These are phyloP conservation scores for Alternaria panax DNA, from an alignment of 2,329 filamentous ascomycete species.

Conservation along the genomic window DNA sequence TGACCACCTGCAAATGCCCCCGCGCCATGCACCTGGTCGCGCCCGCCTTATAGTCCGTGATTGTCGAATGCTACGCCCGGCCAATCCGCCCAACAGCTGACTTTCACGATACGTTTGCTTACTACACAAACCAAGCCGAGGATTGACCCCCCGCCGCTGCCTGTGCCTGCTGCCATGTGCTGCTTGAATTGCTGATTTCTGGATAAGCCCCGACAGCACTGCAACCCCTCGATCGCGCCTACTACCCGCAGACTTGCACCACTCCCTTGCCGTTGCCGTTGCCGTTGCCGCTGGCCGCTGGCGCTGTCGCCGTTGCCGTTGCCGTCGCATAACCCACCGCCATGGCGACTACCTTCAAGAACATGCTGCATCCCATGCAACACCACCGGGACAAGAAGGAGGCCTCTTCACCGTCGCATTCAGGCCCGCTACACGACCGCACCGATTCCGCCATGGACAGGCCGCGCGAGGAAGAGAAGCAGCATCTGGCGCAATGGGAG, in stretches of 20 bases:
- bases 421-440: constrained; percentile 40
- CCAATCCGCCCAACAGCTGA: constrained; percentile 26
- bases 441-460: constrained; percentile 47
- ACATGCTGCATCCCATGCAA: constrained; percentile 47
- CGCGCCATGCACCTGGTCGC: constrained; percentile 23
- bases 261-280: constrained; percentile 4
- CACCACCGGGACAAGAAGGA: constrained; percentile 41
- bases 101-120: constrained; percentile 10
- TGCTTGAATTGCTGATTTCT: constrained; percentile 13
- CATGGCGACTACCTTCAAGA: constrained; percentile 50
- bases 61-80: constrained; percentile 31
- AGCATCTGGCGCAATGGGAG: constrained; percentile 56
- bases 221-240: constrained; percentile 16
- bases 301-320: not conserved
- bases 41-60: constrained; percentile 23
- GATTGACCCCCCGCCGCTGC: constrained; percentile 23
- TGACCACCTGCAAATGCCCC: constrained; percentile 26
- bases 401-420: constrained; percentile 23
- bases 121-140: constrained; percentile 1
- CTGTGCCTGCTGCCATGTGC: constrained; percentile 22
- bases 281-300: not conserved
- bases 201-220: constrained; percentile 2
- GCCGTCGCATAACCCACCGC: constrained; percentile 20
- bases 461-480: constrained; percentile 58
- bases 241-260: constrained; percentile 8